Conservation (phyloP, 2,329 filamentous ascomycete species). For the Calycina herbarum region DNA sequence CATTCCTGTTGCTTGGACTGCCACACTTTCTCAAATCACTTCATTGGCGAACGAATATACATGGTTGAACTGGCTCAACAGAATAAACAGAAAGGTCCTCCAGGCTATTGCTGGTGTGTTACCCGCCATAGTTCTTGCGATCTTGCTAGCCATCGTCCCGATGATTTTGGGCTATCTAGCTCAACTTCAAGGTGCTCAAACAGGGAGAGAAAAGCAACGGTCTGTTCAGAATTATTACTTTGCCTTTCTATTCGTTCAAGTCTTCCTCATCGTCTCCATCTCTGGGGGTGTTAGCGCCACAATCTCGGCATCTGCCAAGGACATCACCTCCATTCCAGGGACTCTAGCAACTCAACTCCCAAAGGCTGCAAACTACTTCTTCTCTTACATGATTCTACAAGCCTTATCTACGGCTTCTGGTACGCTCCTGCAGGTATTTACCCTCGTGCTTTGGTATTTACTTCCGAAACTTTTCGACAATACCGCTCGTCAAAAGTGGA, state of each 20-base stretch:
- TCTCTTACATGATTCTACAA: constrained; percentile 96
- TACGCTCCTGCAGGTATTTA: constrained; percentile 80
- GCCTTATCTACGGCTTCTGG: constrained; percentile 88
- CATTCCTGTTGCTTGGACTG: constrained; percentile 85
- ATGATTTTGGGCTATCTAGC: constrained; percentile 75
- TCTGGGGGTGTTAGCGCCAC: constrained; percentile 60
- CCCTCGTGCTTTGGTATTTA: constrained; percentile 78
- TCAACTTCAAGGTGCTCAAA: constrained; percentile 75
- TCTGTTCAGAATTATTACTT: constrained; percentile 95
- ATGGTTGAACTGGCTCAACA: constrained; percentile 71
- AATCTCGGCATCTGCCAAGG: constrained; percentile 43
- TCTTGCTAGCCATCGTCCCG: constrained; percentile 80
- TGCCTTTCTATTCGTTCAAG: constrained; percentile 87
- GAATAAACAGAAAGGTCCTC: constrained; percentile 63
- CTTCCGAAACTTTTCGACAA: constrained; percentile 79
- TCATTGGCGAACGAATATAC: constrained; percentile 62
- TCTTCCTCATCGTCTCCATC: constrained; percentile 91
- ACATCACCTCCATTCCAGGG: constrained; percentile 65
- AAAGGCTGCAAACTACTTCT: constrained; percentile 92
- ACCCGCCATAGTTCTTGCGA: constrained; percentile 72
- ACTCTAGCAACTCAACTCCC: constrained; percentile 79
- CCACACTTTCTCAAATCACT: constrained; percentile 75
- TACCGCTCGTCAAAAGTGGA: constrained; percentile 81
- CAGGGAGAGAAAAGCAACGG: constrained; percentile 73
- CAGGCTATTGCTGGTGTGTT: constrained; percentile 78